Conservation (phyloP, 176 grass and related monocot genomes). For the Rhynchospora tenuis region DNA sequence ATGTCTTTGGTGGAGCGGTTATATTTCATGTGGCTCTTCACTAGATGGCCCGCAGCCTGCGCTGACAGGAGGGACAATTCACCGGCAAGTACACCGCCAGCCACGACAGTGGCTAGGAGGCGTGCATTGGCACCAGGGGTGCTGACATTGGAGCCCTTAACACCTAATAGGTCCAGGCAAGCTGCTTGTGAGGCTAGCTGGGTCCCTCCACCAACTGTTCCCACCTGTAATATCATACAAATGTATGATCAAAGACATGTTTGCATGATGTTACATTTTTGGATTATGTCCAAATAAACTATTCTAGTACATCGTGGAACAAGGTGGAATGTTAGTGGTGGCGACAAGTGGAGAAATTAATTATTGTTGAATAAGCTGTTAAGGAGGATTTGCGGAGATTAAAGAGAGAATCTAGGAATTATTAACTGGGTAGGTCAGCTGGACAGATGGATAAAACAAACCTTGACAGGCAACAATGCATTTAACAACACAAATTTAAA, state of each 20-base stretch:
- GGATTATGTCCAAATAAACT: constrained; percentile 8
- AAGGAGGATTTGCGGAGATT: not conserved
- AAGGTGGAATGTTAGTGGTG: constrained; percentile 9
- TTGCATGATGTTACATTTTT: not conserved
- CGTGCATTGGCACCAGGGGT: constrained; percentile 63
- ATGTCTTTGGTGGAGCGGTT: constrained; percentile 83
- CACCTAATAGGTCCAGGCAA: constrained; percentile 77
- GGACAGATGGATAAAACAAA: constrained; percentile 13
- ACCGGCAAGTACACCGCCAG: constrained; percentile 83
- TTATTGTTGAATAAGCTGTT: constrained; percentile 10
- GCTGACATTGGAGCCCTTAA: constrained; percentile 65
- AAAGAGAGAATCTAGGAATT: constrained; percentile 14
- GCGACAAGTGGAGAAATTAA: not conserved
- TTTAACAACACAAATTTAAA: not conserved
- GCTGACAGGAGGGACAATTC: constrained; percentile 91
- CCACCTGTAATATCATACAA: constrained; percentile 50
- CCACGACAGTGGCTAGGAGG: constrained; percentile 78
- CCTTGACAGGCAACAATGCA: not conserved
- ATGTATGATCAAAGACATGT: not conserved
- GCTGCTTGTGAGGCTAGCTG: constrained; percentile 76
- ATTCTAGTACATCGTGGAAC: constrained; percentile 5
- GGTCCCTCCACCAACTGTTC: constrained; percentile 88
- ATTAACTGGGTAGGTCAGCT: not conserved
- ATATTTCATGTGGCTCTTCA: constrained; percentile 95
- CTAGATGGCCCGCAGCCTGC: constrained; percentile 77